A percentile compares a stretch with the other conserved stretches of the same genome.
Evolutionary conservation across 2,329 filamentous ascomycete genomes (phyloP).

Genomic region (Stenocarpella maydis): DNA sequence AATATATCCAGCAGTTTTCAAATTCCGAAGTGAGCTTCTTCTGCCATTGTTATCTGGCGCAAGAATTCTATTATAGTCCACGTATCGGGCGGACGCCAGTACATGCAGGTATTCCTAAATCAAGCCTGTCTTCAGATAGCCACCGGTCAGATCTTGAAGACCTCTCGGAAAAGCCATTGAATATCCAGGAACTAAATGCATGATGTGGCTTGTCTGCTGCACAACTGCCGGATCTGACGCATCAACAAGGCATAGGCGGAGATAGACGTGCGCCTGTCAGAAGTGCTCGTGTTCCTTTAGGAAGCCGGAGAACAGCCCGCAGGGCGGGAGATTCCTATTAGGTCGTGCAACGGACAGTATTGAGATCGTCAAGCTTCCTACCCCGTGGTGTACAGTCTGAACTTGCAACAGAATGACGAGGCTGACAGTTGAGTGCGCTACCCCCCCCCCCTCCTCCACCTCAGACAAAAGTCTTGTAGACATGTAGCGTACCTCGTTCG

Average conservation of each 20-base stretch:
- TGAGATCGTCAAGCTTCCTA: not conserved
- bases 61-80: not conserved
- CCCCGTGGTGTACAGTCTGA: not conserved
- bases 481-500: too few relatives aligned
- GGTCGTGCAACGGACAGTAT: too few relatives aligned
- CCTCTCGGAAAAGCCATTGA: not conserved
- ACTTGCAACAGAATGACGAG: not conserved
- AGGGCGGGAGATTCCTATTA: too few relatives aligned
- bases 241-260: not conserved
- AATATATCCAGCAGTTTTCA: too few relatives aligned
- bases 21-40: too few relatives aligned
- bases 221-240: not conserved
- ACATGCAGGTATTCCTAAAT: conserved; percentile 2
- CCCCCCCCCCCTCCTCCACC: not conserved
- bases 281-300: not conserved
- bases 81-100: conserved; percentile 6
- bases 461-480: not conserved
- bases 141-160: not conserved
- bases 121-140: conserved; percentile 1
- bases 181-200: not conserved
- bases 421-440: not conserved
- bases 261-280: too few relatives aligned
- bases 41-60: not conserved
- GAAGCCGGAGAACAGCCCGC: not conserved
- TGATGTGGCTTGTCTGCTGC: not conserved